Evolutionary conservation across 2,329 filamentous ascomycete genomes (phyloP), one percentile per base, ranked within the genome.

Genomic region (Fusarium pseudograminearum): DNA sequence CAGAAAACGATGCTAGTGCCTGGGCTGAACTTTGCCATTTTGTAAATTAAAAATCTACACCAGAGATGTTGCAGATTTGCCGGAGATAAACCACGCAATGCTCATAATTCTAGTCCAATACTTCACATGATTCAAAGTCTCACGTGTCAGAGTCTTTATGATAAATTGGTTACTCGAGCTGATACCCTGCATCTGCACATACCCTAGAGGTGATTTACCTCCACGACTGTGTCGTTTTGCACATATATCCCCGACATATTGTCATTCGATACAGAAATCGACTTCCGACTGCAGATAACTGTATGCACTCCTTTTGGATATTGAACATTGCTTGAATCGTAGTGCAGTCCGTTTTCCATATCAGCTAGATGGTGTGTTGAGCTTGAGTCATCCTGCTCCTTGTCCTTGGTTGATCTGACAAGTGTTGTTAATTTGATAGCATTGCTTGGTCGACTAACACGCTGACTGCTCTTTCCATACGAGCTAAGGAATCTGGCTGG

Each of bases 281-380:
- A 56, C 1, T 59, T 63, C 4, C 66, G 34, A n/a, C 34, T 72
- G 0, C 58, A 70, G 9, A 67, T 70, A 0, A 63, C 34, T 0
- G 69, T 70, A 28, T 63, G 69, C 3, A 68, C 55, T 5, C 59
- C 63, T 3, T 56, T 42, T 9, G 12, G 18, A 5, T 14, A 31
- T 20, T 15, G 45, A 18, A 4, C 18, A 31, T 51, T 36, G 44
- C 6, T 26, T 18, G 52, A 9, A 1, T 40, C 22, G 5, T 34
- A 48, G 1, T 20, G 22, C 3, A 57, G 26, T 14, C 67, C 67
- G 10, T 46, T 30, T 31, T 72, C 70, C 0, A 63, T 5, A 10
- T 71, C 64, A 0, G 70, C 64, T 8, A 71, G 6, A 28, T 71
- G 67, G 30, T 70, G 67, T 4, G 50, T 71, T 5, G 70, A 72